phyloP scores from a whole-genome alignment of 805 yeast species.

The Schwanniomyces occidentalis region DNA sequence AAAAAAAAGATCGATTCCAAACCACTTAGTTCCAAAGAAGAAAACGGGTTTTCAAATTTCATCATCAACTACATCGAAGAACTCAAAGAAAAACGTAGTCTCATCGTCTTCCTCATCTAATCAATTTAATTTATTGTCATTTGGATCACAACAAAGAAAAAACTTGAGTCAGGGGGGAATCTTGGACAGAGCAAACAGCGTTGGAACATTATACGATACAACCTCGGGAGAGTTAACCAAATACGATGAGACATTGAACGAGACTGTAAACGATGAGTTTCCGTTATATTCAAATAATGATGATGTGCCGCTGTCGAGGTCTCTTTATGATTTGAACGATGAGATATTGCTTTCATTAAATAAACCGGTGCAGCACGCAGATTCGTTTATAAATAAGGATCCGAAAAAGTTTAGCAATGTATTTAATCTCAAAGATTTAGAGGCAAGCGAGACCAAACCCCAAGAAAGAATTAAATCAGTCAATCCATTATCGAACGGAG shows the following conservation, averaged over 20 bases:
- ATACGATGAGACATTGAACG: constrained; percentile 32
- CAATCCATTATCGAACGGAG: constrained; percentile 35
- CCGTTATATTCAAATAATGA: constrained; percentile 28
- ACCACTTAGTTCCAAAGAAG: constrained; percentile 41
- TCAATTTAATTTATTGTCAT: constrained; percentile 36
- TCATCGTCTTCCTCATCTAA: constrained; percentile 13
- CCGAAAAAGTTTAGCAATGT: constrained; percentile 48
- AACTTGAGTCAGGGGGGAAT: constrained; percentile 12
- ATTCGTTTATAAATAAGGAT: constrained; percentile 45
- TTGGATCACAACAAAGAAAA: constrained; percentile 30
- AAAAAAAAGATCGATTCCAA: constrained; percentile 38
- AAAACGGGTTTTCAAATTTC: constrained; percentile 41
- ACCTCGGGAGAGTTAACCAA: constrained; percentile 18
- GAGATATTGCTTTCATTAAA: constrained; percentile 39
- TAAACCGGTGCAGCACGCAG: constrained; percentile 35
- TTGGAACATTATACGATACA: constrained; percentile 22
- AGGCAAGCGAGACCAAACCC: constrained; percentile 6
- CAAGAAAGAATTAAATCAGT: constrained; percentile 12
- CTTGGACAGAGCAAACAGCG: constrained; percentile 18
- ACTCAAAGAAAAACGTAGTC: constrained; percentile 5
- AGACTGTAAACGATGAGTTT: constrained; percentile 30
- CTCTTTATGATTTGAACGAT: constrained; percentile 50
- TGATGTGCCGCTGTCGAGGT: constrained; percentile 51
- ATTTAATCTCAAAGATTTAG: constrained; percentile 29
- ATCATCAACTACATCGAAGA: constrained; percentile 18